phyloP scores from a whole-genome alignment of 352 stramenopile species.

The Blastocystis sp. region DNA sequence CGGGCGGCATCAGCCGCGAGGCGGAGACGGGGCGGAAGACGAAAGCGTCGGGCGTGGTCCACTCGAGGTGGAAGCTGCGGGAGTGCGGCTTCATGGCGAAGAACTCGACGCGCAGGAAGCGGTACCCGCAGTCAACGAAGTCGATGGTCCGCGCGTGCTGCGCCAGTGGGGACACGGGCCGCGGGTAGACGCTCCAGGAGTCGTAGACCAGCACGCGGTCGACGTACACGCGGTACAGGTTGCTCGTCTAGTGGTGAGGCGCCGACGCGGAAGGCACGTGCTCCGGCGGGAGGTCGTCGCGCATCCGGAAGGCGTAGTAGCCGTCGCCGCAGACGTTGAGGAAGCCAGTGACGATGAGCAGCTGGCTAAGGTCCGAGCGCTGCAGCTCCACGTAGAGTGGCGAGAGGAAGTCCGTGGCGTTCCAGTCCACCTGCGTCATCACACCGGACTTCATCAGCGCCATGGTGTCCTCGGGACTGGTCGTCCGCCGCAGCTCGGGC shows the following conservation, averaged over 20 bases:
- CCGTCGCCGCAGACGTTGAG: neutral
- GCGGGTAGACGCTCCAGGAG: neutral
- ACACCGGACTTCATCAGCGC: neutral
- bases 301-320: slow-evolving; percentile 5
- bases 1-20: neutral
- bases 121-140: neutral
- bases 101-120: neutral
- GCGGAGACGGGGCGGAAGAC: neutral
- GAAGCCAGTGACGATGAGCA: neutral
- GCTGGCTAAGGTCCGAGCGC: neutral
- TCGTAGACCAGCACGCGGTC: slow-evolving; percentile 16
- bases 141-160: neutral
- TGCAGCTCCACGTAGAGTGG: slow-evolving; percentile 2
- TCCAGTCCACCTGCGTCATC: neutral
- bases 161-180: neutral
- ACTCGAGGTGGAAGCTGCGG: neutral
- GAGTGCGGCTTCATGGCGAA: neutral
- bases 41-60: neutral
- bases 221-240: neutral
- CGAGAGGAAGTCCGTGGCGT: neutral
- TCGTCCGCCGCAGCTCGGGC: neutral
- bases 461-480: neutral
- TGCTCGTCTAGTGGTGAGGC: neutral
- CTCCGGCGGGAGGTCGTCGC: neutral
- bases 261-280: neutral